Conservation (phyloP, 768 basidiomycete genomes). For the Lactarius deliciosus region DNA sequence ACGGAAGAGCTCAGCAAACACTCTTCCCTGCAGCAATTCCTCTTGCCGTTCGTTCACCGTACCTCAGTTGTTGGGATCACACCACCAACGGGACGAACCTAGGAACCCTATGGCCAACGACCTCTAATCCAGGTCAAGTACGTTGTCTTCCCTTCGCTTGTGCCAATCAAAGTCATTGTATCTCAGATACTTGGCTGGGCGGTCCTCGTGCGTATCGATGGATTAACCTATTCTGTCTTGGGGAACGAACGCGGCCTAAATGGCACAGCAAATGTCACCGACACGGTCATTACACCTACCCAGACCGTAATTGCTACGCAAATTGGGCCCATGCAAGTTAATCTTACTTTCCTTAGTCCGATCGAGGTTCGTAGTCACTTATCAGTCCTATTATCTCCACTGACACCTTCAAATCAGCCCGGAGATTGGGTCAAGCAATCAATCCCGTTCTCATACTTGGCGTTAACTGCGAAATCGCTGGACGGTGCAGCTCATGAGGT, state of each 20-base stretch:
- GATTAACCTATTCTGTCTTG: constrained; percentile 29
- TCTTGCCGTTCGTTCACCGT: constrained; percentile 34
- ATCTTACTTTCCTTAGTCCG: constrained; percentile 41
- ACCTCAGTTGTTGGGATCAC: constrained; percentile 31
- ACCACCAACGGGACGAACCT: constrained; percentile 11
- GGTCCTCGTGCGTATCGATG: constrained; percentile 23
- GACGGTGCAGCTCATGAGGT: constrained; percentile 39
- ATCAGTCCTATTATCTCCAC: background rate
- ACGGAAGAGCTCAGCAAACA: constrained; percentile 15
- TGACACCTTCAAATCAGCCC: constrained; percentile 31
- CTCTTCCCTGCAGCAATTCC: constrained; percentile 33
- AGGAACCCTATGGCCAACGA: constrained; percentile 28
- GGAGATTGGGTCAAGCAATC: constrained; percentile 41
- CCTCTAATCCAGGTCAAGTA: constrained; percentile 2
- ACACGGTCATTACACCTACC: constrained; percentile 39
- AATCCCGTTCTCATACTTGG: constrained; percentile 42
- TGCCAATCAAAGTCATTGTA: background rate
- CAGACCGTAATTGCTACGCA: constrained; percentile 36
- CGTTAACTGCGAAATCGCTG: constrained; percentile 34
- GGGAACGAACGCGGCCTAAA: constrained; percentile 18
- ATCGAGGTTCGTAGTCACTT: constrained; percentile 35
- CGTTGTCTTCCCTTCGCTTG: background rate
- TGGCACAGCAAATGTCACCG: constrained; percentile 27
- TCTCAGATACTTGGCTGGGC: constrained; percentile 25
- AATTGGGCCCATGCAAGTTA: constrained; percentile 41